phyloP scores from a whole-genome alignment of 1,139 yeast genomes.

The Kurtzmaniella quercitrusa region DNA sequence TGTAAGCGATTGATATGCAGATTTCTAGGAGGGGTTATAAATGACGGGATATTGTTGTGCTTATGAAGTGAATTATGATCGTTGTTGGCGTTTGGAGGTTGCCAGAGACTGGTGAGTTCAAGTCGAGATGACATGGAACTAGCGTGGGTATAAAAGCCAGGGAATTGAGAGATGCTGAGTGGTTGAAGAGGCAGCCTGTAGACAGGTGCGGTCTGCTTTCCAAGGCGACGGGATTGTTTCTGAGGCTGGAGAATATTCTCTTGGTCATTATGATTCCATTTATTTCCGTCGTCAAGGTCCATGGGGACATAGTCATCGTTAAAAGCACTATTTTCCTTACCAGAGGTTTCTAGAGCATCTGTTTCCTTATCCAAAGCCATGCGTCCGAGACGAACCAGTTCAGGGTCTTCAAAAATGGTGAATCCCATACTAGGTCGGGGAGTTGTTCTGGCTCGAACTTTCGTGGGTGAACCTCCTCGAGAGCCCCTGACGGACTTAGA shows the following conservation, averaged over 20 bases:
- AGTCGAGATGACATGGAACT: slow-evolving; percentile 8
- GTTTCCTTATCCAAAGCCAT: slow-evolving; percentile 7
- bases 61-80: slow-evolving; percentile 35
- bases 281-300: slow-evolving; percentile 15
- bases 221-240: slow-evolving; percentile 7
- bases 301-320: slow-evolving; percentile 1
- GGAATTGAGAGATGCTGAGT: slow-evolving; percentile 30
- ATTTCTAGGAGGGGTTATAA: slow-evolving; percentile 32
- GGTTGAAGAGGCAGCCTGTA: slow-evolving; percentile 30
- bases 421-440: background rate
- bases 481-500: background rate
- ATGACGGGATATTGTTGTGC: slow-evolving; percentile 28
- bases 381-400: slow-evolving; percentile 4
- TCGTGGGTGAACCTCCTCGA: background rate
- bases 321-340: background rate
- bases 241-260: slow-evolving; percentile 45
- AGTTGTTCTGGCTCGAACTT: background rate
- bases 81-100: slow-evolving; percentile 21
- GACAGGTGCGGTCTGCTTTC: slow-evolving; percentile 11
- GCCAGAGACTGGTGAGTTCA: slow-evolving; percentile 27
- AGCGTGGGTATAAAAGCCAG: slow-evolving; percentile 25
- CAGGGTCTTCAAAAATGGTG: slow-evolving; percentile 2
- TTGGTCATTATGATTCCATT: slow-evolving; percentile 33
- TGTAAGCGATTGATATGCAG: slow-evolving; percentile 8
- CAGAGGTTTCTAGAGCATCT: no score